These are phyloP conservation scores for Coemansia sp. DNA, from an alignment of 192 early-diverging fungal genomes.

Conservation along the genomic window DNA sequence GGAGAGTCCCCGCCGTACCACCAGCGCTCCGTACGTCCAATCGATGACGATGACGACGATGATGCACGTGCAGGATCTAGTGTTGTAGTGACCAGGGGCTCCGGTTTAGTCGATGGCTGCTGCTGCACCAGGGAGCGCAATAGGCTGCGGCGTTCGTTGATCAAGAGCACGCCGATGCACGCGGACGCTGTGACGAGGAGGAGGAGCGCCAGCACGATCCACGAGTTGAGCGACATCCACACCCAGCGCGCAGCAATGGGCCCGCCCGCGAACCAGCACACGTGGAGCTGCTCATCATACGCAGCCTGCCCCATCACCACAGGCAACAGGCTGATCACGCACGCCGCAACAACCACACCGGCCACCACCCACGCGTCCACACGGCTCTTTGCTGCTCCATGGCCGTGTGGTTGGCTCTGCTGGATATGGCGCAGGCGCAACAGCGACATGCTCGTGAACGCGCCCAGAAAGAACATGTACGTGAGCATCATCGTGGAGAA, in stretches of 20 bases:
- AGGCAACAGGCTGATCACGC: slow-evolving; percentile 35
- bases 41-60: too few species aligned
- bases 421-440: slow-evolving; percentile 39
- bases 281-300: slow-evolving; percentile 14
- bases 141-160: slow-evolving; percentile 40
- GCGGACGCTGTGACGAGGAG: slow-evolving; percentile 31
- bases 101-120: too few species aligned
- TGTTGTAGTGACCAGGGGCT: too few species aligned
- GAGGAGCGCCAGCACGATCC: slow-evolving; percentile 31
- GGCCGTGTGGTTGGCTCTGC: slow-evolving; percentile 2
- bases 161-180: slow-evolving; percentile 32
- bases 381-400: not conserved
- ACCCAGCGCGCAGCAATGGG: slow-evolving; percentile 30
- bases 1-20: too few species aligned
- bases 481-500: slow-evolving; percentile 36
- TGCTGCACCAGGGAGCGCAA: slow-evolving; percentile 25
- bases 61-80: too few species aligned
- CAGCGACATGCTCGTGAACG: slow-evolving; percentile 32
- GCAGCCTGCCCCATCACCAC: slow-evolving; percentile 24
- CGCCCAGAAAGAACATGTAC: slow-evolving; percentile 36
- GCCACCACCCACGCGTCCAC: not conserved
- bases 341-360: not conserved
- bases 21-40: too few species aligned
- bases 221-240: slow-evolving; percentile 44
- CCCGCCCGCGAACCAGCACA: slow-evolving; percentile 32